Conservation (phyloP, 345 rosid genomes). For the Syzygium jambos region DNA sequence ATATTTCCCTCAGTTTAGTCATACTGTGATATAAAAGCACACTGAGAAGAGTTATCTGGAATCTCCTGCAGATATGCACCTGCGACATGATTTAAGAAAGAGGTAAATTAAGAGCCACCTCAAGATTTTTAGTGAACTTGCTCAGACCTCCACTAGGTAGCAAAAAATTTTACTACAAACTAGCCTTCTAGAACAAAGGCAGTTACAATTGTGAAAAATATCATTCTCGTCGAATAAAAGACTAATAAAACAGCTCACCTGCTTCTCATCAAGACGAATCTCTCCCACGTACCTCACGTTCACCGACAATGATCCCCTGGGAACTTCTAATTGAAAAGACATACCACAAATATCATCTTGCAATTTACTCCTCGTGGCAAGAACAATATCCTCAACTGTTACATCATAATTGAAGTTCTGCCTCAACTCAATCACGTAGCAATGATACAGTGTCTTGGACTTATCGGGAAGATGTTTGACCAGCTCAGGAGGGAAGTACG, state of each 20-base stretch:
- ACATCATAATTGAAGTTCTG: constrained; percentile 26
- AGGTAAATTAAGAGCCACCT: background rate
- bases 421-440: constrained; percentile 50
- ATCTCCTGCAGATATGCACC: constrained; percentile 59
- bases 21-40: constrained; percentile 39
- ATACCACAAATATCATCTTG: constrained; percentile 30
- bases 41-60: constrained; percentile 51
- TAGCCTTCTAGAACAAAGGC: background rate
- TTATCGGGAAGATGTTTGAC: constrained; percentile 15
- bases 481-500: constrained; percentile 69
- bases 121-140: background rate
- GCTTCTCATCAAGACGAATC: constrained; percentile 20
- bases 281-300: constrained; percentile 38
- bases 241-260: constrained; percentile 17
- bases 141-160: background rate
- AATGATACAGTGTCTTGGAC: constrained; percentile 22
- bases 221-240: background rate
- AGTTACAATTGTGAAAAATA: background rate
- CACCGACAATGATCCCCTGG: constrained; percentile 40
- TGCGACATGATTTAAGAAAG: constrained; percentile 14
- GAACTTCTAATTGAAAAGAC: constrained; percentile 40
- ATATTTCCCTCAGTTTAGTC: constrained; percentile 25
- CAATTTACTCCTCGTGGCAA: constrained; percentile 38
- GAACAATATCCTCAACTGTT: constrained; percentile 44
- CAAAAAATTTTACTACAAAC: background rate